Base-by-base conservation (phyloP, 163 green algal genomes). In the Chloromonas sp. region DNA sequence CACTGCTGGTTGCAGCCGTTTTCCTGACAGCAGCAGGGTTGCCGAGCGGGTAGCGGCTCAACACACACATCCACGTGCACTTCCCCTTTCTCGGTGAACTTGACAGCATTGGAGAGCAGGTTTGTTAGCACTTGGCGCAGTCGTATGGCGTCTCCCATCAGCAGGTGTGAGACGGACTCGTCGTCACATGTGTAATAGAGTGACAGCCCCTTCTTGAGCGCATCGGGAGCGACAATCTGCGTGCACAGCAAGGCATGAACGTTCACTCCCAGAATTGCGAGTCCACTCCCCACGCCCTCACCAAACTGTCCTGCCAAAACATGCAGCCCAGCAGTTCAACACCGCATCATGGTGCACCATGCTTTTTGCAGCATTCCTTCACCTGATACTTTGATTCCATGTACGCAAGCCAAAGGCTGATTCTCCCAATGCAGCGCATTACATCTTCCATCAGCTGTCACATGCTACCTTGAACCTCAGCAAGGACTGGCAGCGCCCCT, bases 21-120 rank as follows among this genome's bases (percentile, higher is more conserved):
- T 74, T 74, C 5, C 66, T 74, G 66, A 11, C 66, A 74, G 66
- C 66, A 74, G 66, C 66, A 74, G 66, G 66, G 5, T 11, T 74
- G 66, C 66, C 5, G 11, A 11, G 66, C 5, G 5, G 66, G 66
- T 11, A 74, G 66, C 66, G 66, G 70, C 62, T 89, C 83, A 76
- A 91, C 58, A 0, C 89, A 92, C 70, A 94, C 89, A 83, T 93
- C 88, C 58, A 95, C 79, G 5, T 94, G 80, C 0, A 95, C 78
- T 84, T 96, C 92, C 0, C 95, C 95, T 0, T 84, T 11, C 71
- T 96, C 91, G 1, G 95, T 97, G 88, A 98, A 97, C 90, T 98
- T 98, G 77, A 98, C 92, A 0, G 91, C 92, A 85, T 97, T 97
- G 86, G 93, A 95, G 0, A 97, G 88, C 58, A 96, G 87, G 88